phyloP scores from a whole-genome alignment of 1,284 basidiomycete species.

The Cystobasidium sp. region DNA sequence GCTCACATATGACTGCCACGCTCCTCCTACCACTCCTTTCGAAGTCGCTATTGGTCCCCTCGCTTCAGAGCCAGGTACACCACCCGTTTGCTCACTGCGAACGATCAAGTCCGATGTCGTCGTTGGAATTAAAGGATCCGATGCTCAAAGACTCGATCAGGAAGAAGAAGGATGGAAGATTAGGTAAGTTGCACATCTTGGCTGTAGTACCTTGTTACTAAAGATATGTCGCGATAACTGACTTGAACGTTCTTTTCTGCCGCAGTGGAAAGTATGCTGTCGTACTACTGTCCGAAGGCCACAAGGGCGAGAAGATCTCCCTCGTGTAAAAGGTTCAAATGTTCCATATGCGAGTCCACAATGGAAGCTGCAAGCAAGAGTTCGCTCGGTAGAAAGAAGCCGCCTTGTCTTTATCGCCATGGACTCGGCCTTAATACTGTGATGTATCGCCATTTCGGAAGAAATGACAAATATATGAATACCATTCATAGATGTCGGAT shows the following conservation, averaged over 20 bases:
- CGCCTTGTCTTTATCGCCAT: too few species aligned
- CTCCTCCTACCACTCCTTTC: constrained; percentile 87
- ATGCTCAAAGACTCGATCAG: constrained; percentile 80
- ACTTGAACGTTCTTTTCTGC: background rate
- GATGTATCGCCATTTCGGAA: too few species aligned
- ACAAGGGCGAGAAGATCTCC: constrained; percentile 61
- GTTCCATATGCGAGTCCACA: background rate
- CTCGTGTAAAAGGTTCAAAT: constrained; percentile 1
- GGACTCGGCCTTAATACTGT: too few species aligned
- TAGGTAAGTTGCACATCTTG: constrained; percentile 57
- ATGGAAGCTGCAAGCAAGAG: background rate
- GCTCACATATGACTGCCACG: constrained; percentile 85
- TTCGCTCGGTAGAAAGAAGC: background rate
- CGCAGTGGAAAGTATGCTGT: constrained; percentile 66
- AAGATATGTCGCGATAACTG: background rate
- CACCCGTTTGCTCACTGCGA: constrained; percentile 66
- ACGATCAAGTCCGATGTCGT: constrained; percentile 64
- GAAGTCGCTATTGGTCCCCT: constrained; percentile 91
- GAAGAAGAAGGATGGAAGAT: constrained; percentile 96
- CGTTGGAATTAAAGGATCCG: constrained; percentile 65
- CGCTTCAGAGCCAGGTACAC: constrained; percentile 84
- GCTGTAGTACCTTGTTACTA: too few species aligned
- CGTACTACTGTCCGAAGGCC: constrained; percentile 79
- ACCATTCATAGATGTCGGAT: too few species aligned
- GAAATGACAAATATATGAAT: too few species aligned